Conservation (phyloP, 441 rosid species). For the California macrophylla region DNA sequence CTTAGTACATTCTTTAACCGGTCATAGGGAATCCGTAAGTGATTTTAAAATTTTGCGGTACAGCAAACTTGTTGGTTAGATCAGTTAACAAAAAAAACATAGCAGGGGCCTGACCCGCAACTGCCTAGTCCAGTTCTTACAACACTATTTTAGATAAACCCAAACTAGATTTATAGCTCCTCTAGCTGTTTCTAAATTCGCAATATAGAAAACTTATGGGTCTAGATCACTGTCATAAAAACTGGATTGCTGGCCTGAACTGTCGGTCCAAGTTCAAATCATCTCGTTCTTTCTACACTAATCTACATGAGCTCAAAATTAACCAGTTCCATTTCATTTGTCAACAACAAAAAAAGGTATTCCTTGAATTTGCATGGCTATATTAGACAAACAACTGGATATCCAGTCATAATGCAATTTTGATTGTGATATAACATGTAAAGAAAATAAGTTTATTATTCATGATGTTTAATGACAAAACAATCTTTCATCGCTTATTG, state of each 20-base stretch:
- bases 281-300: background rate
- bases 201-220: background rate
- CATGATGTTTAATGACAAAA: background rate
- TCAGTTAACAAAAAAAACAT: background rate
- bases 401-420: conserved; percentile 8
- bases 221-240: background rate
- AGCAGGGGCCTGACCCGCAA: background rate
- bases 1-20: conserved; percentile 91
- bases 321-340: background rate
- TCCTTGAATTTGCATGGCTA: background rate
- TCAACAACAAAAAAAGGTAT: background rate
- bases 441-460: background rate
- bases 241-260: background rate
- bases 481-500: conserved; percentile 20
- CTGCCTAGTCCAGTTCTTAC: background rate
- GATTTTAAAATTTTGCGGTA: background rate
- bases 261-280: background rate
- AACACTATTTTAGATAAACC: background rate
- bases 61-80: background rate
- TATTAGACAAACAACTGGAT: background rate
- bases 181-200: background rate
- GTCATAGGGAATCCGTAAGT: conserved; percentile 94
- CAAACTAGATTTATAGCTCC: background rate
- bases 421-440: conserved; percentile 6
- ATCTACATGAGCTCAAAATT: background rate